Evolutionary conservation across 768 basidiomycete species (phyloP), one percentile per base, ranked within the genome.

Genomic region (Brasilioporus rufonigricans): DNA sequence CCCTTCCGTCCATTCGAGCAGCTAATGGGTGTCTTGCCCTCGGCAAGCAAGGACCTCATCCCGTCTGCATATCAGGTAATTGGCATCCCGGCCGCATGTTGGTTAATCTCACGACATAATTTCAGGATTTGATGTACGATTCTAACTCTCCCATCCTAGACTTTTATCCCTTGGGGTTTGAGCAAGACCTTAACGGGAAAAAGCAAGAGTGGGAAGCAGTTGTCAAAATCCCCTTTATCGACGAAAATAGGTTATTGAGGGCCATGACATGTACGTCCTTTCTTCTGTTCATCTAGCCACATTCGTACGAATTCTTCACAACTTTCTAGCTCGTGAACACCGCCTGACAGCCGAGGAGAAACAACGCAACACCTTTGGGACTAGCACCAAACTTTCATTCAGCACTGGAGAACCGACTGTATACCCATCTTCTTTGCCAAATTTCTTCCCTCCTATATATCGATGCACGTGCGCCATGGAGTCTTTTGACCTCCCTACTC

Each of bases 121-220:
- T 18, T 23, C 62, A 95, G 92, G 93, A 97, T 60, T 76, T 98
- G 43, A 97, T 98, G 96, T 84, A 78, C 58, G 85, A 87, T 59
- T 72, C 83, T 2, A 86, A 80, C 57, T 98, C 96, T 3, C 82
- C 92, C 0, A 97, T 99, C 61, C 68, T 92, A 45, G 92, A 96
- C 66, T 98, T 98, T 76, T 99, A 99, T 69, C 97, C 97, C 3
- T 60, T 77, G 16, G 86, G 93, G 49, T 98, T 98, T 61, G 93
- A 92, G 60, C 85, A 82, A 60, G 97, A 99, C 74, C 73, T 97
- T 66, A 98, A 99, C 61, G 97, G 97, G 31, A 99, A 99, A 81
- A 98, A 94, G 69, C 87, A 89, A 61, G 96, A 98, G 24, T 99
- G 97, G 97, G 97, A 99, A 70, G 96, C 97, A 0, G 84, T 98